Percentiles rank a stretch among this genome's conserved stretches.
Conservation (phyloP, 2,329 filamentous ascomycete species). For the Claviceps monticola region DNA sequence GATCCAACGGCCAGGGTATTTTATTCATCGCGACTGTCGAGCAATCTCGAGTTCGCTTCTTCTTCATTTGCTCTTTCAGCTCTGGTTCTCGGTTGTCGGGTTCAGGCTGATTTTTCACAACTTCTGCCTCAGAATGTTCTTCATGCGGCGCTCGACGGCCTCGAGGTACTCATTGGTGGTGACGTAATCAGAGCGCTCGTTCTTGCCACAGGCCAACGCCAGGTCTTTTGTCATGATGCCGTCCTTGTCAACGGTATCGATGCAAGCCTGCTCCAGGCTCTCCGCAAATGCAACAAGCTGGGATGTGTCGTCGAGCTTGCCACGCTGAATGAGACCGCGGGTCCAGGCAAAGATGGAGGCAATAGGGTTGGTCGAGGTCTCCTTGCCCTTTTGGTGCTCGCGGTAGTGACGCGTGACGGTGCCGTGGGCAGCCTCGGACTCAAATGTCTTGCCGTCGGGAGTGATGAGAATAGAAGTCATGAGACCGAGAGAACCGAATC, state of each 20-base stretch:
- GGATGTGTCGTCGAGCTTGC: conserved; percentile 83
- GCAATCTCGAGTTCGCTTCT: not conserved
- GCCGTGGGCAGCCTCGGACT: conserved; percentile 94
- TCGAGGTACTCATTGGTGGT: conserved; percentile 85
- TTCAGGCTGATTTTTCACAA: conserved; percentile 29
- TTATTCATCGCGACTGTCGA: not conserved
- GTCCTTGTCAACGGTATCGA: conserved; percentile 87
- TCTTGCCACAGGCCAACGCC: conserved; percentile 87
- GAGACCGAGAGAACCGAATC: conserved; percentile 92
- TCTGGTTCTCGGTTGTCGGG: not conserved
- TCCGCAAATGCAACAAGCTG: conserved; percentile 87
- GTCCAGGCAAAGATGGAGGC: conserved; percentile 99
- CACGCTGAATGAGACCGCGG: conserved; percentile 81
- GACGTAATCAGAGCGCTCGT: conserved; percentile 70
- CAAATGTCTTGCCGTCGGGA: conserved; percentile 91
- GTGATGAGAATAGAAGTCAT: conserved; percentile 98
- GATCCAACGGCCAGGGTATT: not conserved
- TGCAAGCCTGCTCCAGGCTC: conserved; percentile 79
- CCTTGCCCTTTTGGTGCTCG: conserved; percentile 94
- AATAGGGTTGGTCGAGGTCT: conserved; percentile 97
- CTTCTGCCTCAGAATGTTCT: conserved; percentile 66
- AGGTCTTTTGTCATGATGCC: conserved; percentile 99
- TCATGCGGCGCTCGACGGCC: conserved; percentile 83
- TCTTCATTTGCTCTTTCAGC: not conserved
- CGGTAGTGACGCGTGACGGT: conserved; percentile 98